phyloP scores from a whole-genome alignment of 176 grass and related monocot species.

The Saccharum officinarum region DNA sequence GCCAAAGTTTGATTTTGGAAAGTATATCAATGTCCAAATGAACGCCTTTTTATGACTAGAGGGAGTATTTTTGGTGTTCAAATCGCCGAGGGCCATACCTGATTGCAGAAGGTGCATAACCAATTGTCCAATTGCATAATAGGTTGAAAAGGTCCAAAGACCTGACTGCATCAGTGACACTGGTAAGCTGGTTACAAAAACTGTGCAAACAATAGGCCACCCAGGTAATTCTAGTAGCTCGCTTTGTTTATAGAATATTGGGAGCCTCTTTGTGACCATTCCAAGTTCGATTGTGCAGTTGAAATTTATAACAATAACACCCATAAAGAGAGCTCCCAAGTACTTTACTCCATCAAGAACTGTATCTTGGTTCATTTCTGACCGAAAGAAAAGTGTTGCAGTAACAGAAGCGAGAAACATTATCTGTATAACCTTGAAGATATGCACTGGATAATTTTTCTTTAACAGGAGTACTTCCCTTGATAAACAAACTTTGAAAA shows the following conservation, averaged over 20 bases:
- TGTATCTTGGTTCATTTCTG: slow-evolving; percentile 63
- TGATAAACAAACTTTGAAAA: slow-evolving; percentile 79
- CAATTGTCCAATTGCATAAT: slow-evolving; percentile 79
- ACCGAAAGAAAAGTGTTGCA: slow-evolving; percentile 65
- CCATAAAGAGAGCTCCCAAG: slow-evolving; percentile 65
- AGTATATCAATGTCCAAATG: no score
- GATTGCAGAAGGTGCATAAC: slow-evolving; percentile 68
- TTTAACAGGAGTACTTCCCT: slow-evolving; percentile 78
- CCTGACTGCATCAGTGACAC: slow-evolving; percentile 77
- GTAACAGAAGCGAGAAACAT: slow-evolving; percentile 62
- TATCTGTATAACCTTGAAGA: slow-evolving; percentile 90
- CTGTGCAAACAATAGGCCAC: slow-evolving; percentile 81
- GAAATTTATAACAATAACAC: slow-evolving; percentile 65
- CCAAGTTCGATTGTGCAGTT: slow-evolving; percentile 84
- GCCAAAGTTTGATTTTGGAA: no score
- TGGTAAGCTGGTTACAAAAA: slow-evolving; percentile 63
- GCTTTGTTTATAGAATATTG: slow-evolving; percentile 90
- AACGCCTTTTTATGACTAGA: no score
- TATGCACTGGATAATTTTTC: slow-evolving; percentile 73
- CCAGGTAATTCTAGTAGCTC: slow-evolving; percentile 72
- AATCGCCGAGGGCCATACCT: slow-evolving; percentile 43
- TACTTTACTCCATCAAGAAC: slow-evolving; percentile 70
- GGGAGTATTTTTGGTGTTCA: not conserved
- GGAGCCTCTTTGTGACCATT: slow-evolving; percentile 82
- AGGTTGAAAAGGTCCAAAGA: slow-evolving; percentile 78